phyloP scores from a whole-genome alignment of 768 basidiomycete species.

The Agaricus subrufescens region DNA sequence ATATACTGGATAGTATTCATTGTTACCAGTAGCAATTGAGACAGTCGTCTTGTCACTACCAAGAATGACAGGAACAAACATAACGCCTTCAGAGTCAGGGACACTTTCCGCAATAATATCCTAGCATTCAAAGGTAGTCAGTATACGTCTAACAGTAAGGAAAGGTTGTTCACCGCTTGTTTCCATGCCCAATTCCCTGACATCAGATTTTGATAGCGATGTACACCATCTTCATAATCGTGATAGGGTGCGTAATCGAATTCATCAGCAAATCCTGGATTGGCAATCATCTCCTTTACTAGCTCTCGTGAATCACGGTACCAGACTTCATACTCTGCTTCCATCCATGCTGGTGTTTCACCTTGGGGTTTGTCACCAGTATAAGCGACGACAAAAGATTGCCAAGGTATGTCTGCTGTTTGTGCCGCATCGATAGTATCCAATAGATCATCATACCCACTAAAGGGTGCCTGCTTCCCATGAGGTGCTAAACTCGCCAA shows the following conservation, averaged over 20 bases:
- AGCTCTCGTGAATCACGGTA: constrained; percentile 25
- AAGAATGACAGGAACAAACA: constrained; percentile 28
- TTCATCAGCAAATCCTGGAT: constrained; percentile 27
- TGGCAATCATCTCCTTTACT: constrained; percentile 23
- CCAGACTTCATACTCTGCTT: constrained; percentile 23
- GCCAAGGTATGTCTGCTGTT: no score
- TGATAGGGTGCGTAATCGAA: constrained; percentile 28
- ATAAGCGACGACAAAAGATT: no score
- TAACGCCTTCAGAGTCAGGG: constrained; percentile 13
- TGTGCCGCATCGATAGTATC: no score
- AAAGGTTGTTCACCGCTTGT: constrained; percentile 28
- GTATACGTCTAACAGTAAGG: constrained; percentile 16
- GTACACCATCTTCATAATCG: constrained; percentile 17
- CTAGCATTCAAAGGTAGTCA: background rate
- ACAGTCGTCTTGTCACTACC: constrained; percentile 35
- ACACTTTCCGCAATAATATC: no score
- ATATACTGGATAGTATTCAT: constrained; percentile 32
- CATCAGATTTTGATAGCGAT: constrained; percentile 30
- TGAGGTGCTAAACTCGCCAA: constrained; percentile 10
- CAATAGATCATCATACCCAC: no score
- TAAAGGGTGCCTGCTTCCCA: constrained; percentile 6
- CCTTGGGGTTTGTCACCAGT: constrained; percentile 23
- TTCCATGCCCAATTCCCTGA: constrained; percentile 36
- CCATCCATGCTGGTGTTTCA: constrained; percentile 25
- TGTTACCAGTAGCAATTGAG: constrained; percentile 31